A percentile compares a stretch with the other conserved stretches of the same genome.
These are phyloP conservation scores for Neopestalotiopsis clavispora DNA, from an alignment of 2,329 filamentous ascomycete genomes.

Conservation along the genomic window DNA sequence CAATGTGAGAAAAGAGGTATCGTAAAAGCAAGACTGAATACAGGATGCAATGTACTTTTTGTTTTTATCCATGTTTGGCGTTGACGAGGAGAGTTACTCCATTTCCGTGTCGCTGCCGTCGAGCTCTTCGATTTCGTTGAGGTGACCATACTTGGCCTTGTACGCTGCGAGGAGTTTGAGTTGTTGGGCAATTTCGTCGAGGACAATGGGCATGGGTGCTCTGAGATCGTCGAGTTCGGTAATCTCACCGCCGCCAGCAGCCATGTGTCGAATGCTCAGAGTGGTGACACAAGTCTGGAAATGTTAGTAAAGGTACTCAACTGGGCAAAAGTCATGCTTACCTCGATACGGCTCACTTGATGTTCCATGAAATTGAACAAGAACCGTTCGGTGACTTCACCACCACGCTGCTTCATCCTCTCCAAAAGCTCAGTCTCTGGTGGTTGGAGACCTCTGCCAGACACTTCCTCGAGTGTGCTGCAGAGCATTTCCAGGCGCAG, in stretches of 20 bases:
- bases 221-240: conserved; percentile 73
- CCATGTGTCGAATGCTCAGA: conserved; percentile 78
- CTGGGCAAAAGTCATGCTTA: conserved; percentile 47
- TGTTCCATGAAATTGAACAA: conserved; percentile 91
- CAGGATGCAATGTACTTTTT: not conserved
- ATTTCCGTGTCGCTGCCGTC: conserved; percentile 43
- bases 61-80: not conserved
- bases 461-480: conserved; percentile 78
- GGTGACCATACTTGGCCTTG: conserved; percentile 56
- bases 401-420: conserved; percentile 66
- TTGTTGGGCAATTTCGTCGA: conserved; percentile 65
- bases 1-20: conserved; percentile 15
- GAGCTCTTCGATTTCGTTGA: conserved; percentile 37
- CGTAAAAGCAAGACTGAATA: conserved; percentile 9
- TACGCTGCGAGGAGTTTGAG: conserved; percentile 68
- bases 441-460: conserved; percentile 67
- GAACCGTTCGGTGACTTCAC: conserved; percentile 87
- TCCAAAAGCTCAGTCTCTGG: conserved; percentile 87
- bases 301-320: conserved; percentile 29
- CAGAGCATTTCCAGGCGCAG: conserved; percentile 93
- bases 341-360: conserved; percentile 94
- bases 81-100: conserved; percentile 25
- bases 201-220: conserved; percentile 76
- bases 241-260: conserved; percentile 68
- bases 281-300: conserved; percentile 79